phyloP scores from a whole-genome alignment of 306 rosid species.

The Sechiopsis laciniata region DNA sequence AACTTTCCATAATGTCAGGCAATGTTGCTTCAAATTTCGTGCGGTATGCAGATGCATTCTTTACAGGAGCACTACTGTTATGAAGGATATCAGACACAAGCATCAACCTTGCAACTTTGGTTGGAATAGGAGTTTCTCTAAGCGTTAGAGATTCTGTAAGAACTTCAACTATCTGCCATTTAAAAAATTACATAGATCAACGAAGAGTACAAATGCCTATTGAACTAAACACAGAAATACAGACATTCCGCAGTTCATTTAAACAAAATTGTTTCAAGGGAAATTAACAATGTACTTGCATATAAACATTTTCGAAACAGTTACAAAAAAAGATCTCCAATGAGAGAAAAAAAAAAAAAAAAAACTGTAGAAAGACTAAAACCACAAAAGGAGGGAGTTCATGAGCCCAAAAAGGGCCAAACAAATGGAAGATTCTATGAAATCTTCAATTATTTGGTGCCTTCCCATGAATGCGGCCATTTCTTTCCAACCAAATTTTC shows the following conservation, averaged over 20 bases:
- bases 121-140: slow-evolving; percentile 94
- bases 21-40: slow-evolving; percentile 91
- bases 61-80: slow-evolving; percentile 98
- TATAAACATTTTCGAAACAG: neutral
- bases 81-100: slow-evolving; percentile 98
- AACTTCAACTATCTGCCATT: slow-evolving; percentile 90
- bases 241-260: neutral
- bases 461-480: no score
- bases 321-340: no score
- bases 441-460: no score
- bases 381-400: no score
- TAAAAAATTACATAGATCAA: slow-evolving; percentile 20
- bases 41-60: slow-evolving; percentile 99
- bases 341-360: no score
- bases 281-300: neutral
- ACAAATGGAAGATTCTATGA: no score
- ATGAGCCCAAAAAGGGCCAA: no score
- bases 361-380: no score
- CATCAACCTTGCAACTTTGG: slow-evolving; percentile 99
- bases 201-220: neutral
- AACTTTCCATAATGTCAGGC: slow-evolving; percentile 97
- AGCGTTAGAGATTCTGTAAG: slow-evolving; percentile 96
- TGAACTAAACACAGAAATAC: neutral
- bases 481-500: no score
- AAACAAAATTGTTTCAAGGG: neutral